phyloP scores from a whole-genome alignment of 305 asterid species.

The Rubia peregrina region DNA sequence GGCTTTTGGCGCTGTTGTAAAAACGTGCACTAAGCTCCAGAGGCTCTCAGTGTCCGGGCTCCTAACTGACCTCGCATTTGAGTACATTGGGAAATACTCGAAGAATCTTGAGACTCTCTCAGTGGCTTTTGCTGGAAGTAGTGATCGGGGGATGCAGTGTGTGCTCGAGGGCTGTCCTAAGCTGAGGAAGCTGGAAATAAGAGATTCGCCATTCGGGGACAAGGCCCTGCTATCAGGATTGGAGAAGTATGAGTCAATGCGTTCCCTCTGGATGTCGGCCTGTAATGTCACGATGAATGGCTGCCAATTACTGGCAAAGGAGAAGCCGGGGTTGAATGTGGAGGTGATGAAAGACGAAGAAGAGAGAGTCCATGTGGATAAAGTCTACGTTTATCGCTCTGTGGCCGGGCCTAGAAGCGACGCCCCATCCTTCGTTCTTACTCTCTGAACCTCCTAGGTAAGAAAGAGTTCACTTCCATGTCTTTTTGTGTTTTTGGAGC shows the following conservation, averaged over 20 bases:
- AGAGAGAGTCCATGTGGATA: constrained; percentile 29
- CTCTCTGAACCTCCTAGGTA: constrained; percentile 18
- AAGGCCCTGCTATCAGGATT: constrained; percentile 58
- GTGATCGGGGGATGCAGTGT: constrained; percentile 75
- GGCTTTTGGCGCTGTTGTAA: constrained; percentile 81
- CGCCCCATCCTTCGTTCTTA: constrained; percentile 64
- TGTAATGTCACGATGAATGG: constrained; percentile 66
- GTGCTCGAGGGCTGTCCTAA: constrained; percentile 70
- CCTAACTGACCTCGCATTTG: constrained; percentile 66
- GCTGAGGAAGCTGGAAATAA: constrained; percentile 81
- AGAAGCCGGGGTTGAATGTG: constrained; percentile 69
- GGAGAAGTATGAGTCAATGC: constrained; percentile 61
- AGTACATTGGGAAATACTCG: constrained; percentile 71
- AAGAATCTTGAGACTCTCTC: constrained; percentile 78
- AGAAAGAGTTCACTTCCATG: background rate
- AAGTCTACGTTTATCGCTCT: constrained; percentile 68
- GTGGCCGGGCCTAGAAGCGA: constrained; percentile 84
- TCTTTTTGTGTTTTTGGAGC: background rate
- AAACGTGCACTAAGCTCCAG: constrained; percentile 60
- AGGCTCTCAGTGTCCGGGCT: constrained; percentile 79
- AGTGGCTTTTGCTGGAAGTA: constrained; percentile 85
- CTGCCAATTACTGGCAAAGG: constrained; percentile 50
- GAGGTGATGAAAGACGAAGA: constrained; percentile 67
- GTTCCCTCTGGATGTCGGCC: constrained; percentile 86
- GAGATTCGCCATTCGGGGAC: constrained; percentile 84